phyloP scores from a whole-genome alignment of 345 rosid species.

The Acer saccharum region DNA sequence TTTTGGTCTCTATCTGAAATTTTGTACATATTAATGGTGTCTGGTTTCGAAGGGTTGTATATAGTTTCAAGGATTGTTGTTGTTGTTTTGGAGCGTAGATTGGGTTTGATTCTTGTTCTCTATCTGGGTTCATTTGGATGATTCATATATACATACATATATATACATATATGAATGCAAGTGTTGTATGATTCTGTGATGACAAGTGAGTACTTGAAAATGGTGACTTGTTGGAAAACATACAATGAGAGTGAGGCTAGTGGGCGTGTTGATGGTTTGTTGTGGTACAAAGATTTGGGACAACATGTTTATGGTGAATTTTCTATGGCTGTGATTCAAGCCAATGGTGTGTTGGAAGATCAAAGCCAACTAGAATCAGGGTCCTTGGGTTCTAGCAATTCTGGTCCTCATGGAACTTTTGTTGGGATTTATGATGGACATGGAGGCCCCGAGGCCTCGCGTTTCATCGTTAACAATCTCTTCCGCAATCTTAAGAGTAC shows the following conservation, averaged over 20 bases:
- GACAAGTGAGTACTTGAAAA: conserved; percentile 27
- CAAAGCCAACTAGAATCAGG: conserved; percentile 92
- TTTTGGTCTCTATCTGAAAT: conserved; percentile 37
- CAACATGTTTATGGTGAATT: conserved; percentile 67
- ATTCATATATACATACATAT: neutral
- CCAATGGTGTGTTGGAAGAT: conserved; percentile 70
- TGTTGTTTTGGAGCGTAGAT: conserved; percentile 23
- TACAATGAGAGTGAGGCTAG: conserved; percentile 37
- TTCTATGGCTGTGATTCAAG: conserved; percentile 86
- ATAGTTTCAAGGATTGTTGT: conserved; percentile 24
- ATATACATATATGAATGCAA: neutral
- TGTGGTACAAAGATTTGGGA: conserved; percentile 75
- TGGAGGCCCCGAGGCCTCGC: conserved; percentile 80
- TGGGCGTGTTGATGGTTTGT: conserved; percentile 55
- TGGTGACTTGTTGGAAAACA: conserved; percentile 71
- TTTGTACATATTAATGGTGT: conserved; percentile 33
- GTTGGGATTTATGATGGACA: conserved; percentile 88
- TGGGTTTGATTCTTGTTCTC: conserved; percentile 25
- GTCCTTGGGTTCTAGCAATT: conserved; percentile 41
- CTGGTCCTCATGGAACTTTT: conserved; percentile 62
- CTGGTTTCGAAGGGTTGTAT: conserved; percentile 23
- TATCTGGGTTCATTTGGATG: conserved; percentile 25
- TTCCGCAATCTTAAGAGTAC: conserved; percentile 67
- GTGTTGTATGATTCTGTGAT: neutral
- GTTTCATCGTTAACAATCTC: conserved; percentile 56